phyloP scores from a whole-genome alignment of 106 monocot species.

The Gastrodia elata region DNA sequence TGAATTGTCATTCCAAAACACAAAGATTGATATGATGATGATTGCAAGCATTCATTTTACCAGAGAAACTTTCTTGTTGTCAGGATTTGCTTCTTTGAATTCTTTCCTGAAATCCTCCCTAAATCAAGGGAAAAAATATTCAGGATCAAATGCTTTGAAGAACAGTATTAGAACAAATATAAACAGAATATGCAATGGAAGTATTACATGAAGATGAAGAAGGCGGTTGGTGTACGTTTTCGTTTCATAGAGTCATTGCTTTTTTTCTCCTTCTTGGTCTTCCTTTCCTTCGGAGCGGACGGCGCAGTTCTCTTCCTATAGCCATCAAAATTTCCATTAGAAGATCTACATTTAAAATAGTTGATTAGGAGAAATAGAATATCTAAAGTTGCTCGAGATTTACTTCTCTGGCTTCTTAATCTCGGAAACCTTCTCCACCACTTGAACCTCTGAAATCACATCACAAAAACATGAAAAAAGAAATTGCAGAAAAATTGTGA shows the following conservation, averaged over 20 bases:
- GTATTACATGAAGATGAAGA: conserved; percentile 77
- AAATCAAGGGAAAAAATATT: not conserved
- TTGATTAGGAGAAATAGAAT: not conserved
- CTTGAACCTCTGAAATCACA: conserved; percentile 49
- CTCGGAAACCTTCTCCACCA: conserved; percentile 56
- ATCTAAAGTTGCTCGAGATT: not conserved
- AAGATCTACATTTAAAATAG: not conserved
- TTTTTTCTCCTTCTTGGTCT: conserved; percentile 50
- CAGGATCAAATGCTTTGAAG: not conserved
- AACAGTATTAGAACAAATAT: not conserved
- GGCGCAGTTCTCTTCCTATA: conserved; percentile 46
- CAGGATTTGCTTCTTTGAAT: conserved; percentile 58
- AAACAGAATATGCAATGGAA: not conserved
- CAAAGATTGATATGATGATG: not conserved
- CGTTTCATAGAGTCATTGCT: conserved; percentile 37
- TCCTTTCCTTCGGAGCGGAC: conserved; percentile 21
- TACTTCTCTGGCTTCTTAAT: conserved; percentile 45
- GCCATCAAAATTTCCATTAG: not conserved
- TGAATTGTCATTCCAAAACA: not conserved
- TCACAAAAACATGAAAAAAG: not conserved
- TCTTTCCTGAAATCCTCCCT: conserved; percentile 80
- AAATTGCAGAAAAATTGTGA: not conserved
- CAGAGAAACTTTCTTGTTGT: conserved; percentile 47
- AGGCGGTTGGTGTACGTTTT: conserved; percentile 80
- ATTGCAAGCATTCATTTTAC: not conserved